A percentile compares a stretch with the other conserved stretches of the same genome.
These are phyloP conservation scores for Myxozyma vanderwaltii DNA, from an alignment of 805 yeast species.

Conservation along the genomic window DNA sequence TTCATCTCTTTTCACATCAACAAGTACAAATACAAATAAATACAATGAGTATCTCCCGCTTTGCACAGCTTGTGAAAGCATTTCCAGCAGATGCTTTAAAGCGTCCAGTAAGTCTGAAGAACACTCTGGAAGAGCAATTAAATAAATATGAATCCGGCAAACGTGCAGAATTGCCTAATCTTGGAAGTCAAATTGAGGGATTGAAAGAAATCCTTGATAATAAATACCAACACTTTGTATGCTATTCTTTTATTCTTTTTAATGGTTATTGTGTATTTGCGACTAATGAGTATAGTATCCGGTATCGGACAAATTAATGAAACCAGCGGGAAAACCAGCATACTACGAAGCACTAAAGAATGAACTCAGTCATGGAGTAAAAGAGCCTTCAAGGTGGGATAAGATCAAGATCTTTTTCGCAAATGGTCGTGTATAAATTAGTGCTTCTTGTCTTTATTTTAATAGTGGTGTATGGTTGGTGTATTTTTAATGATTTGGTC, in stretches of 20 bases:
- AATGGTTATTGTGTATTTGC: not conserved
- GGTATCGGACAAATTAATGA: slow-evolving; percentile 29
- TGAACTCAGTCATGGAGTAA: slow-evolving; percentile 27
- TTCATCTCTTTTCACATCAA: too few species aligned
- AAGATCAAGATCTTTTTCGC: slow-evolving; percentile 16
- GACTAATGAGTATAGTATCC: slow-evolving; percentile 25
- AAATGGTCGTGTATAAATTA: slow-evolving; percentile 4
- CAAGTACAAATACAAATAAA: too few species aligned
- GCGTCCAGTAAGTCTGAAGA: slow-evolving; percentile 15
- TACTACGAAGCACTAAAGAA: slow-evolving; percentile 27
- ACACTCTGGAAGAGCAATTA: slow-evolving; percentile 18
- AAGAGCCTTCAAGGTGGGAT: slow-evolving; percentile 21
- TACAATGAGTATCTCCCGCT: slow-evolving; percentile 11
- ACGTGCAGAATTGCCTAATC: slow-evolving; percentile 9
- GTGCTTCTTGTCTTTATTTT: not conserved
- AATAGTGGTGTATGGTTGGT: not conserved
- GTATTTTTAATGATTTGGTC: too few species aligned
- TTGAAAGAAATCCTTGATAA: slow-evolving; percentile 13
- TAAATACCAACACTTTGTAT: slow-evolving; percentile 14
- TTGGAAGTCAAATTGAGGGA: slow-evolving; percentile 13
- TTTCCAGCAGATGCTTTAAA: slow-evolving; percentile 26
- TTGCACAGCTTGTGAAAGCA: slow-evolving; percentile 18
- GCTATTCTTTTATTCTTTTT: not conserved
- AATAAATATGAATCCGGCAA: not conserved
- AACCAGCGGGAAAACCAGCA: slow-evolving; percentile 35